Percentiles rank a stretch among this genome's conserved stretches.
phyloP scores from a whole-genome alignment of 106 monocot genomes.

The Platanthera zijinensis region DNA sequence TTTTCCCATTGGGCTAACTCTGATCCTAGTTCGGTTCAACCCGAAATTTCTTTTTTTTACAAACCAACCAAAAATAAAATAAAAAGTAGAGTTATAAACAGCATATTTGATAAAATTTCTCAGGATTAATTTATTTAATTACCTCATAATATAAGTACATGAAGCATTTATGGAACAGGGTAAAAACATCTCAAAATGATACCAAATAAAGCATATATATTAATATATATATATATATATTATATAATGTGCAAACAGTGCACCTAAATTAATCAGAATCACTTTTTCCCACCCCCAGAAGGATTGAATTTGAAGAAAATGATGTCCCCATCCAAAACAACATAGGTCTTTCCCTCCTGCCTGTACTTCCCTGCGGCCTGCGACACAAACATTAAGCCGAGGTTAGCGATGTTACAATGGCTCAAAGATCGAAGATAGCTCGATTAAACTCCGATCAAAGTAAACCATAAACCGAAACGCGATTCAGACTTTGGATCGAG shows the following conservation, averaged over 20 bases:
- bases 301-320: conserved; percentile 99
- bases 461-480: too few relatives aligned
- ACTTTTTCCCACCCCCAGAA: conserved; percentile 92
- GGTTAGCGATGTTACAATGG: too few relatives aligned
- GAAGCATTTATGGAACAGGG: background rate
- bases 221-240: background rate
- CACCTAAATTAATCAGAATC: conserved; percentile 7
- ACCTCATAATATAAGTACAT: background rate
- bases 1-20: too few relatives aligned
- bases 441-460: too few relatives aligned
- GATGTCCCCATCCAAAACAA: conserved; percentile 90
- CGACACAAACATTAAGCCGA: background rate
- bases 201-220: background rate
- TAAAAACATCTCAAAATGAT: background rate
- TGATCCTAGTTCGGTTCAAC: too few relatives aligned
- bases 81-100: too few relatives aligned
- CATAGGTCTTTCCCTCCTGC: conserved; percentile 96
- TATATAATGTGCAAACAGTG: background rate
- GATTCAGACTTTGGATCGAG: too few relatives aligned
- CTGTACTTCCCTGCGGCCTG: conserved; percentile 95
- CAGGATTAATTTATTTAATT: background rate
- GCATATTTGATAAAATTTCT: background rate
- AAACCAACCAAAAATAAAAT: too few relatives aligned
- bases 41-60: too few relatives aligned
- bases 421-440: too few relatives aligned